Percentiles rank a stretch among this genome's conserved stretches.
These are phyloP conservation scores for Didymella keratinophila DNA, from an alignment of 2,329 filamentous ascomycete species.

Conservation along the genomic window DNA sequence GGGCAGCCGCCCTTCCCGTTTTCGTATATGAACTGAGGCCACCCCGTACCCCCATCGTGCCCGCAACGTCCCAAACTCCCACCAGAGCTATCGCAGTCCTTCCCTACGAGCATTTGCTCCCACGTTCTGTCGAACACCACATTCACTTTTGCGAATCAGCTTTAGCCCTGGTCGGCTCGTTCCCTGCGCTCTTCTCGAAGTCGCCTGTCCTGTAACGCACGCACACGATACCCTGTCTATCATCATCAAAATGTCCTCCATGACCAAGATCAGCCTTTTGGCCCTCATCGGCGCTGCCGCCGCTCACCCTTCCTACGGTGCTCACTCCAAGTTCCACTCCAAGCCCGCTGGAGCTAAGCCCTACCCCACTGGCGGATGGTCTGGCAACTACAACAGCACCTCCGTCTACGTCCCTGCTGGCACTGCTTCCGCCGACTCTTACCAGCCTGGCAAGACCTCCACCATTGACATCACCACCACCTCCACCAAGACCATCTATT, in stretches of 20 bases:
- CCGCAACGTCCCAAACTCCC: slow-evolving; percentile 36
- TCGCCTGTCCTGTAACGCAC: slow-evolving; percentile 24
- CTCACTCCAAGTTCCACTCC: slow-evolving; percentile 44
- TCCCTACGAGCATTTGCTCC: slow-evolving; percentile 55
- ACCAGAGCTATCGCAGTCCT: slow-evolving; percentile 47
- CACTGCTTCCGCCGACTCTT: slow-evolving; percentile 27
- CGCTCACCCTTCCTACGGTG: slow-evolving; percentile 48
- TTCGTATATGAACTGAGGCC: slow-evolving; percentile 39
- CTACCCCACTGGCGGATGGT: slow-evolving; percentile 46
- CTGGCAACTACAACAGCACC: slow-evolving; percentile 34
- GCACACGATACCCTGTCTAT: slow-evolving; percentile 22
- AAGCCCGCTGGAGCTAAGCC: slow-evolving; percentile 35
- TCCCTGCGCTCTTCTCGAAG: slow-evolving; percentile 51
- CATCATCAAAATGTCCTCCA: slow-evolving; percentile 46
- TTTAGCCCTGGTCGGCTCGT: slow-evolving; percentile 55
- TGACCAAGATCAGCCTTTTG: slow-evolving; percentile 53
- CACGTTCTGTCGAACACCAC: slow-evolving; percentile 49
- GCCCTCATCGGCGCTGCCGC: slow-evolving; percentile 53
- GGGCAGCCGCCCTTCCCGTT: slow-evolving; percentile 26
- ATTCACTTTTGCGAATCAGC: slow-evolving; percentile 47
- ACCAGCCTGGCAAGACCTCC: slow-evolving; percentile 33
- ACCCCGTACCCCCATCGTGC: slow-evolving; percentile 35
- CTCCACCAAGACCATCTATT: slow-evolving; percentile 41
- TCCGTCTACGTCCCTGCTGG: slow-evolving; percentile 28
- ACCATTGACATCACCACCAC: slow-evolving; percentile 36